These are phyloP conservation scores for Daldinia sp. DNA, from an alignment of 2,329 filamentous ascomycete species.

Conservation along the genomic window DNA sequence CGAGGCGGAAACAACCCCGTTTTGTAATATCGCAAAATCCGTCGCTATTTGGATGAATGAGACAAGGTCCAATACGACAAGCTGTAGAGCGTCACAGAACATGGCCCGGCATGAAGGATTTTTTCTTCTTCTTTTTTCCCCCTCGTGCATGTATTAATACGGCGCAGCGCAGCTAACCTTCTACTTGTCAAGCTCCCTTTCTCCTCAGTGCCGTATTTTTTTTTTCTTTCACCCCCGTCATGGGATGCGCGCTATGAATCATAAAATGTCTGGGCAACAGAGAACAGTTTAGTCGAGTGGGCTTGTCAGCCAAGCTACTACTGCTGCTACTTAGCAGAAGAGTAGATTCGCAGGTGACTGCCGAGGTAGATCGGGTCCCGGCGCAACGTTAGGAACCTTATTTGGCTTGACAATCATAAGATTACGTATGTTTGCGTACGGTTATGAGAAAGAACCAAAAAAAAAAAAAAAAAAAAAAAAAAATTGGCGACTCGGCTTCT, in stretches of 20 bases:
- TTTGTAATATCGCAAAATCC: constrained; percentile 38
- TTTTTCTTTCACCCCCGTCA: not conserved
- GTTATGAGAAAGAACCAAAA: no score
- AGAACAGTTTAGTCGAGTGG: not conserved
- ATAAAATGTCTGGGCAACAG: constrained; percentile 3
- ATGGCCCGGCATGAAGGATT: constrained; percentile 40
- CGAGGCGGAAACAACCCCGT: constrained; percentile 32
- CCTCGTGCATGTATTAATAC: constrained; percentile 31
- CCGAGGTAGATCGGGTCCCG: constrained; percentile 32
- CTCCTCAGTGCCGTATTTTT: no score
- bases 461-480: no score
- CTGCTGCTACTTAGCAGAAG: not conserved
- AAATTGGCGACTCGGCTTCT: constrained; percentile 26
- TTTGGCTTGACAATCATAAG: constrained; percentile 4
- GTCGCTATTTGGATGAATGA: constrained; percentile 32
- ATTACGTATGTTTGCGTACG: constrained; percentile 14
- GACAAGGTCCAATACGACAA: constrained; percentile 32
- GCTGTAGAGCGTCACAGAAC: constrained; percentile 35
- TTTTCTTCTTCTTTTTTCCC: not conserved
- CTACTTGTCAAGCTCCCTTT: not conserved
- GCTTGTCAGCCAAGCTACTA: constrained; percentile 23
- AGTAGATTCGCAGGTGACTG: constrained; percentile 24
- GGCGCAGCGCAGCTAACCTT: constrained; percentile 35
- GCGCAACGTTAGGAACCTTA: not conserved
- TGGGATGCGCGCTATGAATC: constrained; percentile 14